Conservation (phyloP, 164 flowering plant species). For the Euptelea pleiosperma region DNA sequence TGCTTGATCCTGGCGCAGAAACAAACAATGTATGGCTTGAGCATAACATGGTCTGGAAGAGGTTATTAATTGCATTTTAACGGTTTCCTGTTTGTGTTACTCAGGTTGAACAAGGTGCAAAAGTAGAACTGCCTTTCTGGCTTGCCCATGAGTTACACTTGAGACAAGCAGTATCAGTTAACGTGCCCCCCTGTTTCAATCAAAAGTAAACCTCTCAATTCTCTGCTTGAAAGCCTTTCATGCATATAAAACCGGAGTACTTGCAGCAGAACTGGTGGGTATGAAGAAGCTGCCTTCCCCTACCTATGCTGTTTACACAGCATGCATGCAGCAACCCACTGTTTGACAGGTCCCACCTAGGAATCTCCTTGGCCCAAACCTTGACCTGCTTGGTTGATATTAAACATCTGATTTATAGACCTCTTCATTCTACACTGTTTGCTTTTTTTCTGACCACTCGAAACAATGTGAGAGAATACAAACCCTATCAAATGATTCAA, state of each 20-base stretch:
- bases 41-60: background rate
- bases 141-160: constrained; percentile 71
- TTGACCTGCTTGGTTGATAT: no score
- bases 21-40: constrained; percentile 46
- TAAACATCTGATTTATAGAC: no score
- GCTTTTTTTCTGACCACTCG: no score
- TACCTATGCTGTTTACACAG: no score
- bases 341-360: no score
- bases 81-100: constrained; percentile 4
- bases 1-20: constrained; percentile 80
- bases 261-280: no score
- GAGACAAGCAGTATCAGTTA: constrained; percentile 58
- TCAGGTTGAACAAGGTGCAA: constrained; percentile 86
- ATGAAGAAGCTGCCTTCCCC: background rate
- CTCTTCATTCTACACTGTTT: no score
- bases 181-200: constrained; percentile 65
- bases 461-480: no score
- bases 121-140: constrained; percentile 90
- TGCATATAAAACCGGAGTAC: background rate
- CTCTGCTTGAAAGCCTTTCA: background rate
- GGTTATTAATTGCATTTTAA: background rate
- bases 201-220: constrained; percentile 46
- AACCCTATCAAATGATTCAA: no score
- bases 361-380: no score
- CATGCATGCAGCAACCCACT: no score